Base-by-base conservation (phyloP, 192 early-diverging fungal genomes). In the Entomortierella beljakovae region DNA sequence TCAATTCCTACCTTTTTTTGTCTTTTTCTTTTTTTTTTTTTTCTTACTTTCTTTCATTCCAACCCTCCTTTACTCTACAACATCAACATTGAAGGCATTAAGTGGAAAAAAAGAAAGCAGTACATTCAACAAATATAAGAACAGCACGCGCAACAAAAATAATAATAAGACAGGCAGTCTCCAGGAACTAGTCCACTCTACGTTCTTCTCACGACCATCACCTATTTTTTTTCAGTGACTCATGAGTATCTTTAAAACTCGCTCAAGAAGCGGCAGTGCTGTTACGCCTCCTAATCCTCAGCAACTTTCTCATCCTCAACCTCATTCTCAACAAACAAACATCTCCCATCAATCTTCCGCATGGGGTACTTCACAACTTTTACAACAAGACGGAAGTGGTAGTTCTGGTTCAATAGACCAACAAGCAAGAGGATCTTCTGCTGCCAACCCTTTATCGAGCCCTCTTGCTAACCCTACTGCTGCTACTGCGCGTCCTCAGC, bases 401-500 rank as follows among this genome's bases (percentile, higher is more conserved):
- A 25, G 51, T 26, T 28, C 9, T 59, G 57, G 37, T 15, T 60
- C 66, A 61, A 53, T 55, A 70, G 68, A 70, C 68, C 57, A 70
- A 35, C 40, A 59, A 70, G 26, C 49, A 70, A 26, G 58, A 70
- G 32, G 28, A 10, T 22, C 42, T 6, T 50, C 13, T 13, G 7
- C 53, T 42, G 8, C 58, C 43, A 6, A 20, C 52, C 26, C 52
- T 43, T 1, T 20, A 33, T 20, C 37, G 50, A 3, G 9, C 7
- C 1, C 51, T 20, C 22, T 35, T 34, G 8, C 51, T 48, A 2
- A 0, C 48, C 22, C 42, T 42, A 2, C 2, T 49, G 1, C 48
- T 40, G n/a, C 59, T 16, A 29, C 72, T 50, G 59, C 59, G 26
- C 59, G 72, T 35, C 72, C 72, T 23, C 72, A 76, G 46, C 58